Evolutionary conservation across 2,329 filamentous ascomycete genomes (phyloP), one percentile per base, ranked within the genome.

Genomic region (Helminthosporium solani): DNA sequence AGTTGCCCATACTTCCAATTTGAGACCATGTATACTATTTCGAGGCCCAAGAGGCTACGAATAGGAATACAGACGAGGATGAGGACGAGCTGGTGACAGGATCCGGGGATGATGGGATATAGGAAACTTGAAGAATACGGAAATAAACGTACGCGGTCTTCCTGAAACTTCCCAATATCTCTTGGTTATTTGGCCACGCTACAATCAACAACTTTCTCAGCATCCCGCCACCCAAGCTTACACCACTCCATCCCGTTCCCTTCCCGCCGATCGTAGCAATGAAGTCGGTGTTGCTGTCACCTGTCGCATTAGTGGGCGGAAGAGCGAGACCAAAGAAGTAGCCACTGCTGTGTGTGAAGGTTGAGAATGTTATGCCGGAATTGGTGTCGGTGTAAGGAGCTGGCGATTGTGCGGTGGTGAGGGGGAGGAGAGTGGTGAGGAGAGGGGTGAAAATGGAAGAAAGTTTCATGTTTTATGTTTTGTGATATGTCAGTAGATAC

Each of bases 201-300:
- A 75, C 67, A 12, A 80, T 61, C 27, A 82, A 67, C 7, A 81
- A 70, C 31, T 75, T 71, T 33, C 68, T 58, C 27, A 72, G 53
- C 78, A 81, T 81, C 20, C 63, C 57, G 3, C 75, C 73, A 7
- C 72, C 70, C 23, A 79, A 63, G 16, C 73, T 75, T 19, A 78
- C 68, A 47, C 75, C 78, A 39, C 71, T 74, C 72, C 76, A 82
- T 49, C 76, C 75, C 1, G 64, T 68, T 2, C 70, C 70, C 44
- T 75, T 70, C 19, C 75, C 74, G 6, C 78, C 73, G 36, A 82
- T 68, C 48, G 79, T 75, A 7, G 74, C 75, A 49, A 82, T 78
- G 50, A 81, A 75, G 58, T 81, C 78, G 6, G 72, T 71, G 2
- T 63, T 71, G 14, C 72, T 58, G 5, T 65, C n/a, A n/a, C n/a